These are phyloP conservation scores for Alnus rubra DNA, from an alignment of 306 rosid genomes.

Conservation along the genomic window DNA sequence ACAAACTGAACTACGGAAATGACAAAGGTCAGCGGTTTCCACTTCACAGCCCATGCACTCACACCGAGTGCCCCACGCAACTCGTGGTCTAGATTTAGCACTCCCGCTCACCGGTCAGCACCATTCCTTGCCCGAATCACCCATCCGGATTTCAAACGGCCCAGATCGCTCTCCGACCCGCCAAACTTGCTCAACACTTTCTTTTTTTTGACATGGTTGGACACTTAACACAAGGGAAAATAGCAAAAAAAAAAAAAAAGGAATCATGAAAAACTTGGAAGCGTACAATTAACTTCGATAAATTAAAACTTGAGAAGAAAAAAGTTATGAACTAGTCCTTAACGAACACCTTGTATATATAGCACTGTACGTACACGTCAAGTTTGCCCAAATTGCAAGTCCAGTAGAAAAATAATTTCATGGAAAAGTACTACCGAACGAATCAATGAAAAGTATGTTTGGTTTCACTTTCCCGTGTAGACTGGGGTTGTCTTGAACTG, in stretches of 20 bases:
- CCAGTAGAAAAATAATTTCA: too few relatives aligned
- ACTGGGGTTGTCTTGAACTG: too few relatives aligned
- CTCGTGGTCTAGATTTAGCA: conserved; percentile 28
- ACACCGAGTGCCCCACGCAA: conserved; percentile 14
- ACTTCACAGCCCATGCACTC: conserved; percentile 15
- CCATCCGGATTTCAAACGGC: background rate
- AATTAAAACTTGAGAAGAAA: too few relatives aligned
- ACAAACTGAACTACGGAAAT: background rate
- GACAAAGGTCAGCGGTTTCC: conserved; percentile 9
- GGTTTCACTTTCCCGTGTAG: too few relatives aligned
- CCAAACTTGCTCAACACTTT: background rate
- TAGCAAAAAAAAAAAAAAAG: background rate
- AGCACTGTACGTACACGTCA: too few relatives aligned
- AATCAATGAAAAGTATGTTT: too few relatives aligned
- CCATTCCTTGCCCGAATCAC: conserved; percentile 16
- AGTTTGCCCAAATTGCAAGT: too few relatives aligned
- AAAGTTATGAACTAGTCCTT: too few relatives aligned
- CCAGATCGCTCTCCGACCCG: background rate
- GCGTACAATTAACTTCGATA: too few relatives aligned
- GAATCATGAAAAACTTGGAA: background rate
- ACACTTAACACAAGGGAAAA: background rate
- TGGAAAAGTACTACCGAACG: too few relatives aligned
- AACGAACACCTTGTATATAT: too few relatives aligned
- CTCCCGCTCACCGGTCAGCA: conserved; percentile 15
- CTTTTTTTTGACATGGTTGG: too few relatives aligned